Evolutionary conservation across 306 rosid genomes (phyloP).

Genomic region (Trichosanthes truncata): DNA sequence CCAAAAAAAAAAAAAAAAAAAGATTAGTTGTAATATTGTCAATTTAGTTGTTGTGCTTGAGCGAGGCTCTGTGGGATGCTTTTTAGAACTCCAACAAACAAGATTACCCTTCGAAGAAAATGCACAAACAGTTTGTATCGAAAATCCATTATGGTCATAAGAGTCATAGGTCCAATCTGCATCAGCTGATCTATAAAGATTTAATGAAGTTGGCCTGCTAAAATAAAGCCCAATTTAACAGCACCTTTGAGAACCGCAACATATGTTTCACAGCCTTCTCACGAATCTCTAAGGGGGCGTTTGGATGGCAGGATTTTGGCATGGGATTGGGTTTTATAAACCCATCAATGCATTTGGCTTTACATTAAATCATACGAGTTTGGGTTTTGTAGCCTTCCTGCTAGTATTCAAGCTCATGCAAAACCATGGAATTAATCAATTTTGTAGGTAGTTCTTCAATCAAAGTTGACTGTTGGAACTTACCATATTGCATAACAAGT

Average conservation of each 20-base stretch:
- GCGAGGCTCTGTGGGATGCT: too few relatives aligned
- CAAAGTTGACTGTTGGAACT: not conserved
- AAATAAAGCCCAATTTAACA: too few relatives aligned
- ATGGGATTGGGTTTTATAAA: not conserved
- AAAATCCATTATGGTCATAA: not conserved
- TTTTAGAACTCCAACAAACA: too few relatives aligned
- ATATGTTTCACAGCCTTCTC: not conserved
- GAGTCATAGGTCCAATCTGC: not conserved
- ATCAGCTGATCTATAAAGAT: not conserved
- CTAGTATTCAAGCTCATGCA: not conserved
- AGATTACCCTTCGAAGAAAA: not conserved
- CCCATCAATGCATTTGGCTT: not conserved
- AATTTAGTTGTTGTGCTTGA: too few relatives aligned
- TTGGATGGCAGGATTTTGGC: not conserved
- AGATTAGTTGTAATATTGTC: too few relatives aligned
- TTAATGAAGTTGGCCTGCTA: too few relatives aligned
- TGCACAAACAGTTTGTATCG: not conserved
- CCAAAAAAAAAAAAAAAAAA: too few relatives aligned
- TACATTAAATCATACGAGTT: not conserved
- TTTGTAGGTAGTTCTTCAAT: not conserved
- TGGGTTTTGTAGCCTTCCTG: not conserved
- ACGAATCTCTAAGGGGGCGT: not conserved
- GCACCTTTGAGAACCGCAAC: not conserved
- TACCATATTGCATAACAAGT: not conserved
- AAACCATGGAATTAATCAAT: not conserved